Conservation (phyloP, 768 basidiomycete species). For the Mycena venus region DNA sequence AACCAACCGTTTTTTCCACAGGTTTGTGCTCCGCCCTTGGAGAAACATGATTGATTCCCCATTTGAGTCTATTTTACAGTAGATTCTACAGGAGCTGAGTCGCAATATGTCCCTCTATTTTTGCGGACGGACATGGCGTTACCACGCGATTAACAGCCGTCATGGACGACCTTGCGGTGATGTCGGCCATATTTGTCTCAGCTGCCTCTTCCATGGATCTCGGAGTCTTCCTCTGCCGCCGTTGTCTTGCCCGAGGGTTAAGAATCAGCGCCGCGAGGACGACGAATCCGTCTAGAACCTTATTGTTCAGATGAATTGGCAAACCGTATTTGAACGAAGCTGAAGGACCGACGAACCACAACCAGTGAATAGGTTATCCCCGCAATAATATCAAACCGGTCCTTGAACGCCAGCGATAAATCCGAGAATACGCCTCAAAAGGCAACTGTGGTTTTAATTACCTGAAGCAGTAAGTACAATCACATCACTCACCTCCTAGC, state of each 20-base stretch:
- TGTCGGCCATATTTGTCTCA: constrained; percentile 45
- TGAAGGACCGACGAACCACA: constrained; percentile 55
- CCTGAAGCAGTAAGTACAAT: too few species aligned
- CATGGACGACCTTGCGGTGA: constrained; percentile 75
- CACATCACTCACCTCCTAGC: constrained; percentile 60
- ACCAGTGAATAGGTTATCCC: constrained; percentile 74
- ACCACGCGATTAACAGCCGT: not conserved
- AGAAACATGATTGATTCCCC: too few species aligned
- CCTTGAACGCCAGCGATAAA: constrained; percentile 75
- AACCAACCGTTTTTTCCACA: too few species aligned
- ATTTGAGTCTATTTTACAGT: too few species aligned
- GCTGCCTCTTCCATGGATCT: constrained; percentile 46
- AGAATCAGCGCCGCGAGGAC: constrained; percentile 73
- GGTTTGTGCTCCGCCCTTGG: too few species aligned
- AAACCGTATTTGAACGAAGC: not conserved
- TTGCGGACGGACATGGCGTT: not conserved
- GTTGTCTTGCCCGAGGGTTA: constrained; percentile 67
- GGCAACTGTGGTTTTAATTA: too few species aligned
- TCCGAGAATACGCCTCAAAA: constrained; percentile 72
- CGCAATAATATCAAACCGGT: constrained; percentile 73
- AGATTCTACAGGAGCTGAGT: too few species aligned
- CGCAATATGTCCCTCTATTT: not conserved
- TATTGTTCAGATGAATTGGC: not conserved
- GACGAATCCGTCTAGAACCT: constrained; percentile 75
- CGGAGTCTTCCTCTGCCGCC: constrained; percentile 48